Percentiles rank a stretch among this genome's conserved stretches.
These are phyloP conservation scores for Avena insularis DNA, from an alignment of 176 grass and related monocot species.

Conservation along the genomic window DNA sequence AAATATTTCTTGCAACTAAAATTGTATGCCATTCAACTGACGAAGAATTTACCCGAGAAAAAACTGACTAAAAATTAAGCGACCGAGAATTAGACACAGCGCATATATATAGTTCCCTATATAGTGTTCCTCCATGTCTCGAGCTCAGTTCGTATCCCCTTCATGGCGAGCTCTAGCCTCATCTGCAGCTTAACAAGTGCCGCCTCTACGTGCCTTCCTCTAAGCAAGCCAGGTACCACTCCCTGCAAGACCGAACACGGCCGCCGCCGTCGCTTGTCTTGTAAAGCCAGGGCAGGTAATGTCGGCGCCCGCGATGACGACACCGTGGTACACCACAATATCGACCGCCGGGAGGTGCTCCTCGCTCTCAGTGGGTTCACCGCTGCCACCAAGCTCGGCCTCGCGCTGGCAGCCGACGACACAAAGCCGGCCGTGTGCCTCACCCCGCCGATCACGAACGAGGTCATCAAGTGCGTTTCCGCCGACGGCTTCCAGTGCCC, in stretches of 20 bases:
- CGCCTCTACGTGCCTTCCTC: background rate
- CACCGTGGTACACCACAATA: background rate
- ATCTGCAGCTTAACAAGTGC: background rate
- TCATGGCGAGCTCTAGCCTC: constrained; percentile 5
- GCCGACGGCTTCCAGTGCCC: constrained; percentile 24
- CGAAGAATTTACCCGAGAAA: too few relatives aligned
- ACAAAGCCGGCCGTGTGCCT: background rate
- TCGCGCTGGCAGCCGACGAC: background rate
- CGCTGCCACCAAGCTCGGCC: background rate
- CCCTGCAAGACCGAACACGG: background rate
- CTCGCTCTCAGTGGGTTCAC: background rate
- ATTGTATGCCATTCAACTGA: too few relatives aligned
- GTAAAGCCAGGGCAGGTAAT: background rate
- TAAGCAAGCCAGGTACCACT: background rate
- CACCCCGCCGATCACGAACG: background rate
- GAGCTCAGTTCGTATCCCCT: background rate
- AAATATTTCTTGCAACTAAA: too few relatives aligned
- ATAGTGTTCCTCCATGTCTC: background rate
- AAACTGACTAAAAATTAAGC: too few relatives aligned
- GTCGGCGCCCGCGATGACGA: background rate
- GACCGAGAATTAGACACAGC: too few relatives aligned
- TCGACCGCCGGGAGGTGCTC: constrained; percentile 13
- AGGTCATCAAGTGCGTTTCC: background rate
- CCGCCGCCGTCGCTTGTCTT: background rate
- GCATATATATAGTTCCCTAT: background rate